phyloP scores from a whole-genome alignment of 805 yeast genomes.

The Komagataella populi region DNA sequence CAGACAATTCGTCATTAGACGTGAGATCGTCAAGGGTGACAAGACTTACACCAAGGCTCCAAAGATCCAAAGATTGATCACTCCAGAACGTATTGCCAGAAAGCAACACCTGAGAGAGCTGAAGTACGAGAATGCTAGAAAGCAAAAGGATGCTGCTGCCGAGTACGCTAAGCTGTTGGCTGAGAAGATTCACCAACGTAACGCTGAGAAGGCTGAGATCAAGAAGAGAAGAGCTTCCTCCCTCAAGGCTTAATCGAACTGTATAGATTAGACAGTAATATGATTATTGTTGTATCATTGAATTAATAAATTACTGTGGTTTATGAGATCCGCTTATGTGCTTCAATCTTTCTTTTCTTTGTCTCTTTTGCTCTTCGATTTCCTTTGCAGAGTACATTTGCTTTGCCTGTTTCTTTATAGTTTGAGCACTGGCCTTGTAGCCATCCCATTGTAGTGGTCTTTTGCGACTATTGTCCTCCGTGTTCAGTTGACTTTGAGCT shows the following conservation, averaged over 20 bases:
- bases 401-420: conserved; percentile 8
- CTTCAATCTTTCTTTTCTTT: conserved; percentile 6
- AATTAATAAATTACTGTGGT: background rate
- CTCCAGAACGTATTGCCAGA: conserved; percentile 98
- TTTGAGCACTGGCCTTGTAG: conserved; percentile 12
- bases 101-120: conserved; percentile 92
- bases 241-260: conserved; percentile 59
- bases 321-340: conserved; percentile 9
- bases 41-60: conserved; percentile 99
- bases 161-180: conserved; percentile 99
- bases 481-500: background rate
- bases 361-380: conserved; percentile 10
- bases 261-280: background rate
- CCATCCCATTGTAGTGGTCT: conserved; percentile 22
- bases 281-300: background rate
- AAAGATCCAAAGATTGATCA: conserved; percentile 98
- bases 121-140: conserved; percentile 95
- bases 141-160: conserved; percentile 99
- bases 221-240: conserved; percentile 99
- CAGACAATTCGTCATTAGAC: conserved; percentile 87
- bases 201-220: conserved; percentile 96
- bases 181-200: conserved; percentile 94
- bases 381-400: conserved; percentile 10
- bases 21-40: conserved; percentile 97
- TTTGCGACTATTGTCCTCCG: conserved; percentile 6